Evolutionary conservation across 2,329 filamentous ascomycete genomes (phyloP).

Genomic region (Microdochium trichocladiopsis): DNA sequence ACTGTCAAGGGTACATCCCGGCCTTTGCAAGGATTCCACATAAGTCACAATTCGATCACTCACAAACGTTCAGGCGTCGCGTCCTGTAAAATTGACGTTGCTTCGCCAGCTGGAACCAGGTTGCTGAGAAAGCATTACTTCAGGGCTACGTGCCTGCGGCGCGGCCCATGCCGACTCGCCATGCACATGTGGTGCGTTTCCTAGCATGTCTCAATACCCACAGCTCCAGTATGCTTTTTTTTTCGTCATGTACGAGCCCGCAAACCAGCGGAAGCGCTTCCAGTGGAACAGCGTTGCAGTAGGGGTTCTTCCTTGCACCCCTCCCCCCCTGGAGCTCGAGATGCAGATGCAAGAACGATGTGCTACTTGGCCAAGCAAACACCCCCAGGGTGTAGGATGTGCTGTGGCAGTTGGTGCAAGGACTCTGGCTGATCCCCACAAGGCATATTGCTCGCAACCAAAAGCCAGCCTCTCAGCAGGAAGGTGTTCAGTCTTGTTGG

Average conservation of each 20-base stretch:
- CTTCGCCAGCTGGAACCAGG: too few species aligned
- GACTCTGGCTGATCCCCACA: background rate
- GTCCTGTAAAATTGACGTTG: too few species aligned
- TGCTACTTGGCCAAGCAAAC: background rate
- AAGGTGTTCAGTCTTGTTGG: too few species aligned
- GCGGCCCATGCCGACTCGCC: background rate
- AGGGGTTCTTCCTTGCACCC: background rate
- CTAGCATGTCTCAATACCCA: background rate
- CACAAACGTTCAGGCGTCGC: background rate
- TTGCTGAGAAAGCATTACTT: too few species aligned
- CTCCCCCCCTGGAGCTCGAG: background rate
- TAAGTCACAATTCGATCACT: background rate
- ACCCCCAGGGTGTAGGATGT: background rate
- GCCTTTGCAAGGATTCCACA: background rate
- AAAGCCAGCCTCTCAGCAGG: too few species aligned
- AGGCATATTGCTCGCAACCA: background rate
- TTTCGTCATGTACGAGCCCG: background rate
- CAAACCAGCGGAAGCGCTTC: background rate
- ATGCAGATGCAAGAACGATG: background rate
- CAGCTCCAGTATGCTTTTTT: background rate
- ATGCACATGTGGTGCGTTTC: background rate
- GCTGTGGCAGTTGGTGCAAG: background rate
- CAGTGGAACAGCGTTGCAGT: background rate
- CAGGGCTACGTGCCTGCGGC: too few species aligned
- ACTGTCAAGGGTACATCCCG: background rate